Conservation (phyloP, 1,139 yeast species). For the Candida frijolesensis region DNA sequence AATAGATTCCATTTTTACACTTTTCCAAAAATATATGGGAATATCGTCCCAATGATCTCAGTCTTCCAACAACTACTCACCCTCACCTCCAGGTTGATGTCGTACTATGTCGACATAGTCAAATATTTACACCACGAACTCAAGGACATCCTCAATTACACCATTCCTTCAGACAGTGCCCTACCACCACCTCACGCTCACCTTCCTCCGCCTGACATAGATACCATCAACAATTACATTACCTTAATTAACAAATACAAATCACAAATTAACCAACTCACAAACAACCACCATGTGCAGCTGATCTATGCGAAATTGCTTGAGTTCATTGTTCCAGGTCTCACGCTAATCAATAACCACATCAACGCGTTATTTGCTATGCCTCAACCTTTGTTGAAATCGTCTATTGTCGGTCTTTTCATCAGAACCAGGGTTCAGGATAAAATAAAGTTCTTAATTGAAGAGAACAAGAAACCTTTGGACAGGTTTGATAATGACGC, state of each 20-base stretch:
- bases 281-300: not conserved
- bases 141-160: not conserved
- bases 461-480: slow-evolving; percentile 1
- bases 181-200: not conserved
- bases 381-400: not conserved
- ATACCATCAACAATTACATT: not conserved
- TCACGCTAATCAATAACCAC: not conserved
- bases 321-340: not conserved
- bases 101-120: not conserved
- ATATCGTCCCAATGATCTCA: slow-evolving; percentile 1
- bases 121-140: not conserved
- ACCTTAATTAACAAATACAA: not conserved
- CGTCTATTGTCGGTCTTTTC: slow-evolving; percentile 1
- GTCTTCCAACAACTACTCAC: not conserved
- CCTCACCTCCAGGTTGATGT: not conserved
- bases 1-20: slow-evolving; percentile 2
- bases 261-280: not conserved
- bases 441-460: not conserved
- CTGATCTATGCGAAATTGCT: not conserved
- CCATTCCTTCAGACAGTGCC: not conserved
- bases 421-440: slow-evolving; percentile 1
- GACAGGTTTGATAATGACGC: slow-evolving; percentile 1
- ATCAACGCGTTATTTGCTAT: not conserved
- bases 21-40: not conserved
- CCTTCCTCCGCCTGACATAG: not conserved